These are phyloP conservation scores for Termitomyces heimii DNA, from an alignment of 768 basidiomycete species.

Conservation along the genomic window DNA sequence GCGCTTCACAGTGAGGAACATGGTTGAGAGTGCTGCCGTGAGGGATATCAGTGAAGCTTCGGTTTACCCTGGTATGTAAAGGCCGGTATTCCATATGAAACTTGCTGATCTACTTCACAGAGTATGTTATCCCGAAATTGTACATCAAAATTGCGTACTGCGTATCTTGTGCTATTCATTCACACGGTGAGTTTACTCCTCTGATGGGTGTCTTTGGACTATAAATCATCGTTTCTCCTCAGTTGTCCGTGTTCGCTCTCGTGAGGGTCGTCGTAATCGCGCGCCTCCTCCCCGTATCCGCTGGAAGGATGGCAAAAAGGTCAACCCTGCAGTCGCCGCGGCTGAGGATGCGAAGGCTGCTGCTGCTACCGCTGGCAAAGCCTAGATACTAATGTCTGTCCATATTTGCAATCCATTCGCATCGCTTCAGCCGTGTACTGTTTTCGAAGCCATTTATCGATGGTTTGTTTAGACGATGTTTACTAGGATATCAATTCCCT, in stretches of 20 bases:
- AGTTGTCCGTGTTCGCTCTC: conserved; percentile 98
- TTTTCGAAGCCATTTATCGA: background rate
- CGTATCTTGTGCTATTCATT: conserved; percentile 98
- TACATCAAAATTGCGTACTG: conserved; percentile 99
- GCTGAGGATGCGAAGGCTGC: conserved; percentile 82
- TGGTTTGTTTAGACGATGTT: too few species aligned
- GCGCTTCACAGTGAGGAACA: conserved; percentile 98
- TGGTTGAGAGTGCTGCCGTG: conserved; percentile 98
- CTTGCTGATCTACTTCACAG: conserved; percentile 32
- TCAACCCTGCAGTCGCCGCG: conserved; percentile 92
- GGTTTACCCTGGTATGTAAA: conserved; percentile 76
- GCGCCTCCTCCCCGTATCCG: conserved; percentile 92
- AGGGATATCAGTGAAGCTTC: conserved; percentile 95
- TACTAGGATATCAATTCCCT: too few species aligned
- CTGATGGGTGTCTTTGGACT: background rate
- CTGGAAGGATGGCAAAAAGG: conserved; percentile 95
- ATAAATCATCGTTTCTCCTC: background rate
- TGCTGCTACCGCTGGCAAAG: conserved; percentile 41
- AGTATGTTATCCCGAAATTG: conserved; percentile 94
- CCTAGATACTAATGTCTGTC: conserved; percentile 29
- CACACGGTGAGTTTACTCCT: conserved; percentile 66
- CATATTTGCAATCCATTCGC: conserved; percentile 15
- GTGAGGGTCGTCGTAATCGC: conserved; percentile 94
- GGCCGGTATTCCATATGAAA: background rate
- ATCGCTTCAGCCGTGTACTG: background rate